These are phyloP conservation scores for Aureobasidium subglaciale DNA, from an alignment of 2,329 filamentous ascomycete species.

Conservation along the genomic window DNA sequence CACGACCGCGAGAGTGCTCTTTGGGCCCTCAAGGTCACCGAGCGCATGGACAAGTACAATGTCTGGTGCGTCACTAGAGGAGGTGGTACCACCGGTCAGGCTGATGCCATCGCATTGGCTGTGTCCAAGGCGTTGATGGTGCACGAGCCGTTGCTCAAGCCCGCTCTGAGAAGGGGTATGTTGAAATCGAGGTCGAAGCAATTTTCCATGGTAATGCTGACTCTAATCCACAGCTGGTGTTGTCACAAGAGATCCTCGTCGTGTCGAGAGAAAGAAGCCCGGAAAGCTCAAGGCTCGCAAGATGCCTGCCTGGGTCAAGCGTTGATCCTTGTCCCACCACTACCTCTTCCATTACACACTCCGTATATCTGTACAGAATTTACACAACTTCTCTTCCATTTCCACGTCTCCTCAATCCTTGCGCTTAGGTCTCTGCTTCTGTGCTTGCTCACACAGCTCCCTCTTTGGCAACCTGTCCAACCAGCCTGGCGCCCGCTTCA, in stretches of 20 bases:
- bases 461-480: conserved; percentile 51
- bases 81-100: conserved; percentile 89
- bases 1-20: conserved; percentile 92
- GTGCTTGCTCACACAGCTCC: conserved; percentile 63
- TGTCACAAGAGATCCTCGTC: conserved; percentile 82
- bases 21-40: conserved; percentile 79
- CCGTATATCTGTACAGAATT: conserved; percentile 13
- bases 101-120: conserved; percentile 86
- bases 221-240: conserved; percentile 63
- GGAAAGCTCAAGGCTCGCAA: conserved; percentile 95
- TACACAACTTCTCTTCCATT: neutral
- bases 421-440: conserved; percentile 55
- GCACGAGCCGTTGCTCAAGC: conserved; percentile 89
- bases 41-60: conserved; percentile 91
- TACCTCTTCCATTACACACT: neutral
- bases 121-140: conserved; percentile 80
- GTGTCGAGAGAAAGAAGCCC: conserved; percentile 96
- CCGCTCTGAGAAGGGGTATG: conserved; percentile 80
- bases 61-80: conserved; percentile 80
- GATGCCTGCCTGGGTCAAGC: conserved; percentile 97
- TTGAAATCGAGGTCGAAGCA: conserved; percentile 18
- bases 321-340: conserved; percentile 31
- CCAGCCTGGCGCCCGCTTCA: conserved; percentile 57
- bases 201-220: conserved; percentile 35
- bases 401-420: neutral